Base-by-base conservation (phyloP, 768 basidiomycete species). In the Trametes gibbosa region DNA sequence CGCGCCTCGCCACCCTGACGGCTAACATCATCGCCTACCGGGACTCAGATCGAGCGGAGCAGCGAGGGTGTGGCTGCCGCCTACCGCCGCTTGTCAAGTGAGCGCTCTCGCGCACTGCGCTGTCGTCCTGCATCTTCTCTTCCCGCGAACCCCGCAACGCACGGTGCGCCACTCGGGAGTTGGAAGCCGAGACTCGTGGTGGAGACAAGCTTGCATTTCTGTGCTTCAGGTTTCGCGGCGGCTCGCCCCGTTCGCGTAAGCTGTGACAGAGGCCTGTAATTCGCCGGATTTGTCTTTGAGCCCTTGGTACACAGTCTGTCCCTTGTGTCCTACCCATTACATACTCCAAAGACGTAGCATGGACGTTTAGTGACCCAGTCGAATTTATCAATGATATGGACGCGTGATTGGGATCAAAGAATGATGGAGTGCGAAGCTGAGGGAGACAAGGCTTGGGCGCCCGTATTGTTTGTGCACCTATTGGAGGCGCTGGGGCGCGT, bases 401-500 rank as follows among this genome's bases (percentile, higher is more conserved):
- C 46, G 56, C 56, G 58, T 10, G 59, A 52, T 51, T 58, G 53
- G 19, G 32, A 63, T 59, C 62, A 63, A 53, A 39, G 58, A 63
- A 59, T 63, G 62, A 63, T 63, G 61, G 51, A 39, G 23, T 35
- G 45, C 53, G 54, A 24, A 42, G 49, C 50, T 43, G 52, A 52
- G 37, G 56, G 39, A 40, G 29, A 50, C 50, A 37, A 50, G 34
- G 29, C 35, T 19, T n/a, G 50, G 39, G 55, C 39, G 52, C 48
- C 42, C 27, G 34, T 23, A 47, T 29, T 42, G 41, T 52, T 39
- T 35, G 45, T 48, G 50, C 41, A 19, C 52, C 61, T 59, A 56
- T 14, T 25, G 16, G n/a, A 25, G 24, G 16, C 23, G 45, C 58
- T 60, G 58, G 50, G 45, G 56, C 66, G 65, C 65, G 68, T 65